Evolutionary conservation across 2,329 filamentous ascomycete genomes (phyloP), one percentile per base, ranked within the genome.

Genomic region (Beauveria pseudobassiana): DNA sequence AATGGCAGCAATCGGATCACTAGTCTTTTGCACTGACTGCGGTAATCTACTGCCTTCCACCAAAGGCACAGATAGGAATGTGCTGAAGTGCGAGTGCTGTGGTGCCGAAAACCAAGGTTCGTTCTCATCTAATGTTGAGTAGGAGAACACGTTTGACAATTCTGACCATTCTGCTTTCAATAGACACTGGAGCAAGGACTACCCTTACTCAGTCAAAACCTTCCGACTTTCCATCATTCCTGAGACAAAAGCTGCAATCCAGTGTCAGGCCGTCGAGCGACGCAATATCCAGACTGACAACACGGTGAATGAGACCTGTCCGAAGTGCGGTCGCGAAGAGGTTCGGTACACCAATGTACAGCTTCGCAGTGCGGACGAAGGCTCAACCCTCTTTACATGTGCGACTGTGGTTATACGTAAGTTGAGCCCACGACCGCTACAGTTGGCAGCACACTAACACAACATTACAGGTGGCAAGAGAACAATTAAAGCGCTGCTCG

Each of bases 1-100:
- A 78, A 97, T 97, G 93, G 87, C 93, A 66, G 87, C 90, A 20
- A 92, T 97, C 67, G 93, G 92, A 61, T 93, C 92, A 58, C 81
- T 98, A 46, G 87, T 96, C 42, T 98, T 98, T 75, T 98, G 93
- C 79, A 90, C 83, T 59, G 90, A 93, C 73, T 98, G 93, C 74
- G 93, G 93, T 64, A 96, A 96, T 73, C 82, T 97, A 3, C 80
- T 98, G 46, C 91, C 95, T 59, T 84, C 88, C 58, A 91, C 90
- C 52, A 88, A 88, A 65, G 91, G 90, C 64, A 87, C 87, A 63
- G 82, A 85, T 67, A 89, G 91, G 71, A 88, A 89, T 62, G 83
- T 89, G 62, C 78, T 98, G 62, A 81, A 83, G 66, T 99, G 93
- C 80, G 89, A 91, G 69, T 88, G 93, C 73, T 98, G 93, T 74